Base-by-base conservation (phyloP, 768 basidiomycete genomes). In the Russula dissimulans region DNA sequence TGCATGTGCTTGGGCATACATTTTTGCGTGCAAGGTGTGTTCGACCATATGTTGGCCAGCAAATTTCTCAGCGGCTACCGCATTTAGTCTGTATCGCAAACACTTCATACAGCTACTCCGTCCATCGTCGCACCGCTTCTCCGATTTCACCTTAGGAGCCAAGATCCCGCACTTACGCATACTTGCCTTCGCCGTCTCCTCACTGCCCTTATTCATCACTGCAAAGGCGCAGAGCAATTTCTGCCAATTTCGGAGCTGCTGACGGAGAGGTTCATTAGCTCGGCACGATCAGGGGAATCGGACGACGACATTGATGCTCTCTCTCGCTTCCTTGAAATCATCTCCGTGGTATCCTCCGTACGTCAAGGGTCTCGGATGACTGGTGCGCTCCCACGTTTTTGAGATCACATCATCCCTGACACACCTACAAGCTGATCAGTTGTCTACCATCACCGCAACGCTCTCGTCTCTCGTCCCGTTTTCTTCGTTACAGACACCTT, bases 121-220 rank as follows among this genome's bases (percentile, higher is more conserved):
- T 81, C 84, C 3, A 77, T 94, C 43, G 73, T 93, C 12, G 64
- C 71, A 2, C 77, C 81, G 0, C 71, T 94, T 3, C 59, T 95
- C 15, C 72, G 75, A 11, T 79, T 77, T 61, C 78, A 89, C 66
- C 73, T 89, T 18, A 67, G 71, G 0, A 70, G 65, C 66, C 69
- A 75, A 46, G 67, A 69, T 36, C 72, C 77, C 4, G 77, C 76
- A 43, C 59, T 69, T 17, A 78, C 82, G 1, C 78, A 77, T 59
- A 82, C 77, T 0, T 77, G 90, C 31, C 68, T 90, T 36, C 85
- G 88, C 9, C 83, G 91, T 38, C 74, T 86, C 1, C 73, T 92
- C 2, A 95, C 91, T 0, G 85, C 91, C 0, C 73, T 92, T 11
- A 82, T 88, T 18, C 94, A 95, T 68, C 91, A 95, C 66, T 85